Evolutionary conservation across 1,284 basidiomycete species (phyloP), one percentile per base, ranked within the genome.

Genomic region (Sporisorium iseilematis-ciliati): DNA sequence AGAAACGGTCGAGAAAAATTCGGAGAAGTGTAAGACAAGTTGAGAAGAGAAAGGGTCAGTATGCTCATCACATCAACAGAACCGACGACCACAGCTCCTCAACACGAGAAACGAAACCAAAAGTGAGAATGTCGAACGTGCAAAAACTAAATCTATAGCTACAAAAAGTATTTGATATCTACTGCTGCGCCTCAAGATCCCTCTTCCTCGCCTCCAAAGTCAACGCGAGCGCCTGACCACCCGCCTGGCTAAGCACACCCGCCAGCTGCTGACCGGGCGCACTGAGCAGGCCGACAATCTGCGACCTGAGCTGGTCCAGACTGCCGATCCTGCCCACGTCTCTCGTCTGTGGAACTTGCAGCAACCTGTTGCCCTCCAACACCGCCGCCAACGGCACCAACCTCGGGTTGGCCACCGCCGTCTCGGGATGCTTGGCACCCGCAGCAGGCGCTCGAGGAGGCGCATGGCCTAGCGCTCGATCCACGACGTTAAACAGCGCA

Each of bases 271-370:
- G 67, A 4, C 61, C 76, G 4, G 82, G 80, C 26, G 71, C 60
- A 25, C 74, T 75, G 40, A 85, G 69, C 54, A 85, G 51, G 18
- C 82, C 83, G 20, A 85, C 77, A 52, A 84, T 76, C 74, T 85
- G 83, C 7, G 78, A 64, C 29, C 79, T 62, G 16, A 85, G 58
- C 54, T 64, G 69, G 48, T 71, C 69, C 53, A 82, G 58, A 43
- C 65, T 56, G n/a, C 76, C 78, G 51, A 81, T 57, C 40, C 75
- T 65, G 43, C 69, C 70, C 26, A 82, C 77, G 29, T 78, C 79
- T 21, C 80, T 56, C n/a, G 78, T 69, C 33, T 70, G 65, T 8
- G 77, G 68, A 25, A 81, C 58, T n/a, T 80, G 72, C 20, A 81
- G 20, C 53, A 82, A 56, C 53, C 69, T 73, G 35, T 73, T 64